phyloP scores from a whole-genome alignment of 2,329 filamentous ascomycete genomes.

The Ceratocystis diversiconidia region DNA sequence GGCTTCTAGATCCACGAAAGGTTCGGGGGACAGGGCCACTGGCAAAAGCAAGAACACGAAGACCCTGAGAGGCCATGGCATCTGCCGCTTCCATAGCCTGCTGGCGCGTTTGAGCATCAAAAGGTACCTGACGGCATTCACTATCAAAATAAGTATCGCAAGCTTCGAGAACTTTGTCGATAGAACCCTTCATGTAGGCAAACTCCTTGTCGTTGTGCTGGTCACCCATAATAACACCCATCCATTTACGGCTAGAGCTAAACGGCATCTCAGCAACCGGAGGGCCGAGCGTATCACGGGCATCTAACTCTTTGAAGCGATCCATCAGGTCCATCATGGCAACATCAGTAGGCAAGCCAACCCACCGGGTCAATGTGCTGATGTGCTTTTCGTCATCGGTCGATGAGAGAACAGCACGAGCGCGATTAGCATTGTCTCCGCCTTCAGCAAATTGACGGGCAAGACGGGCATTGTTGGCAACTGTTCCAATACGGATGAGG shows the following conservation, averaged over 20 bases:
- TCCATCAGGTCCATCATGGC: constrained; percentile 92
- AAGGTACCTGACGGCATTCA: constrained; percentile 71
- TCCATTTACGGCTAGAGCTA: constrained; percentile 96
- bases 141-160: constrained; percentile 84
- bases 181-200: constrained; percentile 88
- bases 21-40: constrained; percentile 56
- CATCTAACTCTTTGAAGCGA: constrained; percentile 78
- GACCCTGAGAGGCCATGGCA: constrained; percentile 72
- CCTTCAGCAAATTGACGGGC: constrained; percentile 57
- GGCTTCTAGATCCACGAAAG: constrained; percentile 16
- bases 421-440: constrained; percentile 34
- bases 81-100: constrained; percentile 70
- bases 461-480: constrained; percentile 85
- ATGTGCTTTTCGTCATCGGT: constrained; percentile 44
- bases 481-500: constrained; percentile 82
- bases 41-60: constrained; percentile 84
- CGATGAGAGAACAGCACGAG: constrained; percentile 67
- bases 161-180: constrained; percentile 71
- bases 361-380: constrained; percentile 64
- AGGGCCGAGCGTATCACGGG: constrained; percentile 70
- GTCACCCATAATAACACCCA: constrained; percentile 77
- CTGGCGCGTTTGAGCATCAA: constrained; percentile 62
- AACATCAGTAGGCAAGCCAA: constrained; percentile 92
- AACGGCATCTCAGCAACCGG: constrained; percentile 82
- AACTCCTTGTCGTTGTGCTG: constrained; percentile 53